phyloP scores from a whole-genome alignment of 2,329 filamentous ascomycete species.

The Cytospora piceicola region DNA sequence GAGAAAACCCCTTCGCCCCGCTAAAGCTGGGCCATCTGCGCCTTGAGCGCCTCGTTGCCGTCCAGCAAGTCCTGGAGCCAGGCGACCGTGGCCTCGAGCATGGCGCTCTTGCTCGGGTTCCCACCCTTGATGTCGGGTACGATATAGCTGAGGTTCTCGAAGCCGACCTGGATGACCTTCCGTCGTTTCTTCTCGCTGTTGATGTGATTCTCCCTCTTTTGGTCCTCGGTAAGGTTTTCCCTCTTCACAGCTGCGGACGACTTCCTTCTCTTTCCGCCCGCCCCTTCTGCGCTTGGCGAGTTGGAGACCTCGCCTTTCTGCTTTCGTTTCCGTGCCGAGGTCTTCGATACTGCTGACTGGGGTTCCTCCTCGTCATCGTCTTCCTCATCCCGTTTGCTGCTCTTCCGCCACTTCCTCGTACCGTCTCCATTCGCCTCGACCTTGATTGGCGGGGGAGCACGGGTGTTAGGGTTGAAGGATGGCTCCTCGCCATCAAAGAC shows the following conservation, averaged over 20 bases:
- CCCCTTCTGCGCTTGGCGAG: conserved; percentile 41
- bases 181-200: conserved; percentile 85
- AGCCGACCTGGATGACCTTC: conserved; percentile 80
- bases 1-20: background rate
- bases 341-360: conserved; percentile 38
- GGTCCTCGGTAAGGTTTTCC: conserved; percentile 78
- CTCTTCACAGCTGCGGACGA: conserved; percentile 55
- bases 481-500: conserved; percentile 35
- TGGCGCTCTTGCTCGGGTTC: conserved; percentile 81
- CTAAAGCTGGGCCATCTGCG: conserved; percentile 45
- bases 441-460: conserved; percentile 36
- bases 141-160: conserved; percentile 76
- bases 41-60: conserved; percentile 66
- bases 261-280: conserved; percentile 53
- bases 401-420: conserved; percentile 58
- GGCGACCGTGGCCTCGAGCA: conserved; percentile 74
- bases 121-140: conserved; percentile 76
- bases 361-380: conserved; percentile 47
- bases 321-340: conserved; percentile 51
- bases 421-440: conserved; percentile 44
- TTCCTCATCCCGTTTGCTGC: conserved; percentile 52
- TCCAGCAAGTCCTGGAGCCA: conserved; percentile 75
- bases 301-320: conserved; percentile 47
- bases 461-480: conserved; percentile 34
- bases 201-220: conserved; percentile 87